Evolutionary conservation across 1,139 yeast genomes (phyloP).

Genomic region (Saccharomyces hybrid): DNA sequence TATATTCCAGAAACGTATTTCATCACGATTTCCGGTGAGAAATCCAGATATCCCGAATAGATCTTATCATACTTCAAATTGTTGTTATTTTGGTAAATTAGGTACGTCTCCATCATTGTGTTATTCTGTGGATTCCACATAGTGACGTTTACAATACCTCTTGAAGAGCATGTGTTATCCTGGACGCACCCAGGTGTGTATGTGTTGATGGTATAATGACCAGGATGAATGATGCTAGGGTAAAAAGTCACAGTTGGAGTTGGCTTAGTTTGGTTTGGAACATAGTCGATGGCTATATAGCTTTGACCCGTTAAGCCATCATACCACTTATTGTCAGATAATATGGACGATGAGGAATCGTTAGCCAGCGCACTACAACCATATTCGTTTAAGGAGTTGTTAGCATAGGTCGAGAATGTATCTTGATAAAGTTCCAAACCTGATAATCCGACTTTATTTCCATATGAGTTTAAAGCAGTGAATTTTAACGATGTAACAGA

Average conservation of each 20-base stretch:
- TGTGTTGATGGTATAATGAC: conserved; percentile 62
- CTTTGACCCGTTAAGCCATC: conserved; percentile 25
- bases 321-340: conserved; percentile 30
- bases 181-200: conserved; percentile 80
- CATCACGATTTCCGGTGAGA: conserved; percentile 49
- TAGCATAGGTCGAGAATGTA: conserved; percentile 62
- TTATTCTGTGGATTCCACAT: conserved; percentile 40
- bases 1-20: conserved; percentile 35
- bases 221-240: conserved; percentile 68
- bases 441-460: conserved; percentile 55
- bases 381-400: conserved; percentile 63
- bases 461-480: conserved; percentile 65
- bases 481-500: conserved; percentile 57
- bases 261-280: conserved; percentile 25
- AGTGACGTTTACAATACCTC: conserved; percentile 77
- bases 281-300: conserved; percentile 32
- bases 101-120: conserved; percentile 34
- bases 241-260: conserved; percentile 44
- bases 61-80: conserved; percentile 73
- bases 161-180: conserved; percentile 58
- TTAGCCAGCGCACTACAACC: conserved; percentile 41
- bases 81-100: conserved; percentile 72
- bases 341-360: conserved; percentile 23
- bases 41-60: conserved; percentile 60
- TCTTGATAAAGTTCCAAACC: conserved; percentile 72